Evolutionary conservation across 306 rosid genomes (phyloP).

Genomic region (Delonix regia): DNA sequence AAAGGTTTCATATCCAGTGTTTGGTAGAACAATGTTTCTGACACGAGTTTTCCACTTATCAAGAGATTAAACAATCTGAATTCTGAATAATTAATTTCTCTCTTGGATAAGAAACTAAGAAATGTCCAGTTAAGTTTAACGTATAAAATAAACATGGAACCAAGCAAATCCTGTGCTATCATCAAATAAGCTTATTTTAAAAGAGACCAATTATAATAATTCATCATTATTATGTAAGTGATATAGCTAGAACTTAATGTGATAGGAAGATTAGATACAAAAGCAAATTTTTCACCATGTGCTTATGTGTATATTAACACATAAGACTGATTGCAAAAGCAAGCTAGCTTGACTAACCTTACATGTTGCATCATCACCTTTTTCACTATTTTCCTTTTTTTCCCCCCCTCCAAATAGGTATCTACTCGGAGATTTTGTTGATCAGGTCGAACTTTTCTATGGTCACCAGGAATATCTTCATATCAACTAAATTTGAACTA

Average conservation of each 20-base stretch:
- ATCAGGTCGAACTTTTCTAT: slow-evolving; percentile 33
- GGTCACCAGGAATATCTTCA: slow-evolving; percentile 25
- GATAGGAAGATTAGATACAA: neutral
- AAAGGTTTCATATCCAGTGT: too few species aligned
- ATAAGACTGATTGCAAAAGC: slow-evolving; percentile 6
- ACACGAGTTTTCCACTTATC: too few species aligned
- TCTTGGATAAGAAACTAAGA: too few species aligned
- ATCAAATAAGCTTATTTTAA: neutral
- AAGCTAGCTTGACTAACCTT: slow-evolving; percentile 49
- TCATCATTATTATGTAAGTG: neutral
- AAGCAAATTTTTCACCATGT: neutral
- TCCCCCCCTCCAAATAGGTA: slow-evolving; percentile 78
- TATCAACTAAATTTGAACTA: slow-evolving; percentile 46
- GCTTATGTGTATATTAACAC: neutral
- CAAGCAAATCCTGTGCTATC: neutral
- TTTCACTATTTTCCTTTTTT: slow-evolving; percentile 60
- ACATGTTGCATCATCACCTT: slow-evolving; percentile 60
- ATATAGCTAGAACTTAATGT: neutral
- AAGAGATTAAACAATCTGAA: too few species aligned
- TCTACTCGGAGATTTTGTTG: slow-evolving; percentile 48
- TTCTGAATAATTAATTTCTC: too few species aligned
- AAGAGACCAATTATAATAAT: neutral
- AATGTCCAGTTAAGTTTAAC: neutral
- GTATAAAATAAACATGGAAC: neutral
- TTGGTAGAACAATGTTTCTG: too few species aligned